Evolutionary conservation across 129 eudicot species (phyloP), one percentile per base, ranked within the genome.

Genomic region (Mikania micrantha): DNA sequence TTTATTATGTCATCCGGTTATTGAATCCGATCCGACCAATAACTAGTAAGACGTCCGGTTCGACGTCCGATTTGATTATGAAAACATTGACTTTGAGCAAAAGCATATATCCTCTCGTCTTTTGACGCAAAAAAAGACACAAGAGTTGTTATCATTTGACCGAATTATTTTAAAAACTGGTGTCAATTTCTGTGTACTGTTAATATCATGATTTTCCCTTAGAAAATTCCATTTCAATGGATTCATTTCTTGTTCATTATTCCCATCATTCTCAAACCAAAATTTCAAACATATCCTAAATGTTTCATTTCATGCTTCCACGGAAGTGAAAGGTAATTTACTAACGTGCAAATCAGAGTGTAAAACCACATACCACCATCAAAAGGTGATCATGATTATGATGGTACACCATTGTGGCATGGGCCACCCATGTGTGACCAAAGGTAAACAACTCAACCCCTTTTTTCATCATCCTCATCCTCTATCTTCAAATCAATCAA

Each of bases 361-460:
- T 60, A 75, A 67, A 67, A 48, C 69, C 70, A 67, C 69, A 34
- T n/a, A 74, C 22, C 74, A 59, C 31, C 78, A 78, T 71, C 74
- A 74, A 78, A 75, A 59, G 78, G 57, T 44, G 75, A 67, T 72
- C 66, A 66, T 63, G 72, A 80, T 54, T 72, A 71, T 50, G 76
- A 74, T 70, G 71, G 62, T 65, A 75, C 80, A 76, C 62, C 81
- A 70, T 70, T 64, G 68, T 66, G 73, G 58, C 71, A 66, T 66
- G 85, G 85, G 85, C 85, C 85, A 81, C 82, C 74, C 82, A 72
- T 72, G 77, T 79, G 84, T 74, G 31, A 67, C 36, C 79, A 79
- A 79, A 73, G 78, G 71, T 68, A 28, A 67, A 64, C 75, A 76
- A 60, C 64, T 49, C 56, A 36, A 39, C 25, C 65, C 74, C 22